These are phyloP conservation scores for Ramalina intermedia DNA, from an alignment of 495 filamentous ascomycete genomes.

Conservation along the genomic window DNA sequence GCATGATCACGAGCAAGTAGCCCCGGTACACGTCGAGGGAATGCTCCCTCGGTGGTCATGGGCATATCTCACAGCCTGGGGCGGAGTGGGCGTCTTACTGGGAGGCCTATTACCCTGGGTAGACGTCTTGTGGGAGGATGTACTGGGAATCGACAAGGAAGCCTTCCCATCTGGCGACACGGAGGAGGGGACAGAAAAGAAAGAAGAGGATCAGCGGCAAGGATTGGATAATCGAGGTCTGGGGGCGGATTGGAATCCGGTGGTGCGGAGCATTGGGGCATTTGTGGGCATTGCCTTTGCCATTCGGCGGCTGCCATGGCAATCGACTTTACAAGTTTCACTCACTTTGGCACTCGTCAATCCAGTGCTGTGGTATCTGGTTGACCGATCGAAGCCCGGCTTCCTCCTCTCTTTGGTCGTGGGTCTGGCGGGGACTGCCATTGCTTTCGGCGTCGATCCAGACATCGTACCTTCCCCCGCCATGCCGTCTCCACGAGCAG, in stretches of 20 bases:
- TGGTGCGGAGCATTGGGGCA: conserved; percentile 75
- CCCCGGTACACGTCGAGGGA: conserved; percentile 42
- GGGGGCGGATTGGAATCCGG: conserved; percentile 64
- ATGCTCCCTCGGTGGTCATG: conserved; percentile 45
- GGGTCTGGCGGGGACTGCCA: conserved; percentile 55
- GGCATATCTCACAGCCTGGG: conserved; percentile 69
- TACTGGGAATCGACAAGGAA: conserved; percentile 10
- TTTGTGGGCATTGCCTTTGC: conserved; percentile 96
- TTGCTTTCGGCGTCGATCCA: conserved; percentile 59
- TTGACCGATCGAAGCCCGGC: conserved; percentile 78
- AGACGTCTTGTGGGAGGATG: conserved; percentile 47
- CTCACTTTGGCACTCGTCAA: conserved; percentile 83
- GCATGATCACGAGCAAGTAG: conserved; percentile 52
- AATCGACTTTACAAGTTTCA: conserved; percentile 85
- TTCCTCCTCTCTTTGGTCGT: conserved; percentile 60
- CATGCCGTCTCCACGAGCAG: conserved; percentile 12
- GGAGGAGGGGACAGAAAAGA: conserved; percentile 5
- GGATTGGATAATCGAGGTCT: conserved; percentile 11
- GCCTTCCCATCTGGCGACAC: conserved; percentile 3
- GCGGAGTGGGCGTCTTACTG: conserved; percentile 55
- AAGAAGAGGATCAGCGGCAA: conserved; percentile 18
- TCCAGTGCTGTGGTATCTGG: conserved; percentile 87
- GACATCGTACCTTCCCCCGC: conserved; percentile 59
- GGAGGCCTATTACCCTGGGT: conserved; percentile 77
- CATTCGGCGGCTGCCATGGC: conserved; percentile 83